A percentile compares a stretch with the other conserved stretches of the same genome.
Conservation (phyloP, 495 filamentous ascomycete species). For the Astrothelium subdiscretum region DNA sequence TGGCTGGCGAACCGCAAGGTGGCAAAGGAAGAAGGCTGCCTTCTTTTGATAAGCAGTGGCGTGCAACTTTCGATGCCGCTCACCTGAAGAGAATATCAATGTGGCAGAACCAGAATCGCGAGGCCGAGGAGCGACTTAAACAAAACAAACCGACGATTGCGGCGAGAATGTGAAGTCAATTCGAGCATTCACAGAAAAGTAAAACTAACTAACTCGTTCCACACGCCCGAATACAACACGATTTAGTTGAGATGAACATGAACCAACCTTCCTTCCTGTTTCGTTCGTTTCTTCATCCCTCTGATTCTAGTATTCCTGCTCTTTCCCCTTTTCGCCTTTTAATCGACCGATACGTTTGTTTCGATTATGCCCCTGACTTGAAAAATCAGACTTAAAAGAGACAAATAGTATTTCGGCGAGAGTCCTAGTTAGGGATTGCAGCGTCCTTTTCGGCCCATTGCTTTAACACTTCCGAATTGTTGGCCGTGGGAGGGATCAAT, state of each 20-base stretch:
- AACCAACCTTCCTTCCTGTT: too few relatives aligned
- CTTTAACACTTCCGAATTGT: neutral
- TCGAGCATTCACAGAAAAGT: too few relatives aligned
- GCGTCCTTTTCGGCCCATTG: neutral
- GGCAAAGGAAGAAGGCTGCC: slow-evolving; percentile 33
- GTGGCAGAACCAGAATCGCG: slow-evolving; percentile 35
- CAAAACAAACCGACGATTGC: neutral
- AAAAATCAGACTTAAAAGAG: too few relatives aligned
- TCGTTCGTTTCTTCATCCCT: too few relatives aligned
- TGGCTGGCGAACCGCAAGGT: slow-evolving; percentile 37
- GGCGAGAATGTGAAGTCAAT: neutral
- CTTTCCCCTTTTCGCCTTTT: too few relatives aligned
- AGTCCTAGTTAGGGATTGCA: neutral
- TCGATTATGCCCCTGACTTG: too few relatives aligned
- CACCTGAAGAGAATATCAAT: slow-evolving; percentile 39
- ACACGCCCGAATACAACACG: too few relatives aligned
- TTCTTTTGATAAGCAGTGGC: slow-evolving; percentile 37
- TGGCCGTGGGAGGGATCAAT: neutral
- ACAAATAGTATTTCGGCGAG: too few relatives aligned
- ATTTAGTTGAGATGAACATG: too few relatives aligned
- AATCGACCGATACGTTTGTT: too few relatives aligned
- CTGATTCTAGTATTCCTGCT: too few relatives aligned
- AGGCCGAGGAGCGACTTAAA: slow-evolving; percentile 9
- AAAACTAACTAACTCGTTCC: too few relatives aligned
- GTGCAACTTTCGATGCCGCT: slow-evolving; percentile 36